These are phyloP conservation scores for Calonectria pseudoturangicola DNA, from an alignment of 2,329 filamentous ascomycete genomes.

Conservation along the genomic window DNA sequence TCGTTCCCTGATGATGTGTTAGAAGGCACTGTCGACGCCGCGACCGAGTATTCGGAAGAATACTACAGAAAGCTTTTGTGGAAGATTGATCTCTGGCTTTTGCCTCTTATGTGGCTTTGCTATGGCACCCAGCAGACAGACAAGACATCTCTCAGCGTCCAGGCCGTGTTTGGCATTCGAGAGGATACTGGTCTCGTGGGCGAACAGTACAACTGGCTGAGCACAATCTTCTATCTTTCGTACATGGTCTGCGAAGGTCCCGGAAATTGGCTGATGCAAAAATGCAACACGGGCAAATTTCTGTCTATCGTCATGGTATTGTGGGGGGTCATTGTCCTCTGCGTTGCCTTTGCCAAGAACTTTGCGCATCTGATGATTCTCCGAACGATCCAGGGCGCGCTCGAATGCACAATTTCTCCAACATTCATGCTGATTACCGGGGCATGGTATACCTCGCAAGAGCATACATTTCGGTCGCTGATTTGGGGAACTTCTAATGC, in stretches of 20 bases:
- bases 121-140: constrained; percentile 57
- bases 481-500: constrained; percentile 59
- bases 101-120: constrained; percentile 57
- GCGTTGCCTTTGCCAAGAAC: constrained; percentile 55
- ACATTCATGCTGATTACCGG: constrained; percentile 58
- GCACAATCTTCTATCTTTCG: constrained; percentile 56
- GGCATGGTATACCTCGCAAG: constrained; percentile 57
- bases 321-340: constrained; percentile 57
- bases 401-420: constrained; percentile 57
- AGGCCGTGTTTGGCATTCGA: constrained; percentile 56
- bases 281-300: constrained; percentile 59
- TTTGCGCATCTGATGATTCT: constrained; percentile 56
- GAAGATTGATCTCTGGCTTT: constrained; percentile 57
- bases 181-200: constrained; percentile 56
- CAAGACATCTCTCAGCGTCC: constrained; percentile 55
- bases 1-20: constrained; percentile 21
- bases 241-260: constrained; percentile 56
- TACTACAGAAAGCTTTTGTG: constrained; percentile 54
- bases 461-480: constrained; percentile 56
- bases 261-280: constrained; percentile 58
- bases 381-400: constrained; percentile 54
- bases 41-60: constrained; percentile 47
- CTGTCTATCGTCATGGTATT: constrained; percentile 59
- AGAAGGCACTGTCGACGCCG: constrained; percentile 24
- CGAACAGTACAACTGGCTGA: constrained; percentile 57